These are phyloP conservation scores for Fraxinus xanthoxyloides DNA, from an alignment of 305 asterid species.

Conservation along the genomic window DNA sequence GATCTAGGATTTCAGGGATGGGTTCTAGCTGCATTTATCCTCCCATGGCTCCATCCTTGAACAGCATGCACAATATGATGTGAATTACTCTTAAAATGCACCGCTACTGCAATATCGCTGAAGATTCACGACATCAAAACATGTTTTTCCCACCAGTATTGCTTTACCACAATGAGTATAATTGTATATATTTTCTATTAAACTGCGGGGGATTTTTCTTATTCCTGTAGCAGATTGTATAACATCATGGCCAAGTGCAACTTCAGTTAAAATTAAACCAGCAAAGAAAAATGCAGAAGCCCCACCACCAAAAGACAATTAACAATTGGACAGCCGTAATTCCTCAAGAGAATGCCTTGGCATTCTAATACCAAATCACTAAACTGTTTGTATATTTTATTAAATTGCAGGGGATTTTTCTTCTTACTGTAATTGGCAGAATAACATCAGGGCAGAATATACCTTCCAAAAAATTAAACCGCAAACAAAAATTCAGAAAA, in stretches of 20 bases:
- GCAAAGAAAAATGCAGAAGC: background rate
- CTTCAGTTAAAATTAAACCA: background rate
- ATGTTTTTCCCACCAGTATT: background rate
- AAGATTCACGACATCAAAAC: background rate
- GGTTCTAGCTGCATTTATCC: background rate
- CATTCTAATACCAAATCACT: background rate
- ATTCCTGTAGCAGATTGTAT: background rate
- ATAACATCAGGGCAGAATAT: background rate
- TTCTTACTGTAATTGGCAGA: background rate
- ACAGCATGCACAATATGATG: background rate
- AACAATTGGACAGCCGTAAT: background rate
- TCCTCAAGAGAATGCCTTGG: background rate
- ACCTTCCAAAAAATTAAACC: background rate
- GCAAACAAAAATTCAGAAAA: background rate
- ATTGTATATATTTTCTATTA: background rate
- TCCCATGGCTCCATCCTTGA: background rate
- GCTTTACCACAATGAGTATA: background rate
- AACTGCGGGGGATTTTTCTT: background rate
- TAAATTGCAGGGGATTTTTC: background rate
- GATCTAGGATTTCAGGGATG: background rate
- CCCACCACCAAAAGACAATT: background rate
- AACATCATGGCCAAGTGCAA: background rate
- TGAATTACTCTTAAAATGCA: background rate
- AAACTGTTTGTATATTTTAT: background rate
- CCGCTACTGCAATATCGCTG: background rate